Evolutionary conservation across 257 asterid genomes (phyloP).

Genomic region (Forsythia viridissima): DNA sequence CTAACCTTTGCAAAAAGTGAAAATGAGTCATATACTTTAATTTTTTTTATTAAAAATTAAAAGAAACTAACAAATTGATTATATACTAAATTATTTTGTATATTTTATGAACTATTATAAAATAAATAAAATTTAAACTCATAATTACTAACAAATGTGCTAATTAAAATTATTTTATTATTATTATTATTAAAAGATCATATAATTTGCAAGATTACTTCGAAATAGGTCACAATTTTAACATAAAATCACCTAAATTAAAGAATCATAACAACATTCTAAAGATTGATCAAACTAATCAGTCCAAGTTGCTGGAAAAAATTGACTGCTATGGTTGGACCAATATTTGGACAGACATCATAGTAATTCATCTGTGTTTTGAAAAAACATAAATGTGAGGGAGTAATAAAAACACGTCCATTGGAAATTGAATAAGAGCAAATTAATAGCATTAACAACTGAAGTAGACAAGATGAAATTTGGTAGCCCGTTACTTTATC

Average conservation of each 20-base stretch:
- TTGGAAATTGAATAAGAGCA: conserved; percentile 15
- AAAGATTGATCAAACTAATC: conserved; percentile 52
- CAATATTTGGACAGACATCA: conserved; percentile 97
- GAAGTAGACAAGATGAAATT: conserved; percentile 5
- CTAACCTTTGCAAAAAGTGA: too few relatives aligned
- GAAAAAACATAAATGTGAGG: conserved; percentile 18
- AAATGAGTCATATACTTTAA: too few relatives aligned
- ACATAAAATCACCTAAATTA: neutral
- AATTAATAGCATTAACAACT: conserved; percentile 20
- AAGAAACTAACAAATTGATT: too few relatives aligned
- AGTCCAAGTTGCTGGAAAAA: conserved; percentile 97
- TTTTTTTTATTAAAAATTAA: too few relatives aligned
- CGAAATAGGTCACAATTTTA: conserved; percentile 1
- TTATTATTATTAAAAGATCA: too few relatives aligned
- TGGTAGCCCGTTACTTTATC: conserved; percentile 9
- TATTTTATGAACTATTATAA: too few relatives aligned
- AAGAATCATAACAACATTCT: conserved; percentile 11
- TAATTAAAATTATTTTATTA: too few relatives aligned
- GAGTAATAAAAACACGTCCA: conserved; percentile 17
- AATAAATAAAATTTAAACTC: too few relatives aligned
- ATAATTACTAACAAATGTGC: too few relatives aligned
- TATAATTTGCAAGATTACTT: neutral
- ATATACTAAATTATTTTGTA: too few relatives aligned
- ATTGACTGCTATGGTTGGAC: conserved; percentile 90
- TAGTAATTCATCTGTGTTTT: conserved; percentile 78